A percentile compares a stretch with the other conserved stretches of the same genome.
These are phyloP conservation scores for Cyclotella choctawhatcheeana DNA, from an alignment of 108 stramenopile species.

Conservation along the genomic window DNA sequence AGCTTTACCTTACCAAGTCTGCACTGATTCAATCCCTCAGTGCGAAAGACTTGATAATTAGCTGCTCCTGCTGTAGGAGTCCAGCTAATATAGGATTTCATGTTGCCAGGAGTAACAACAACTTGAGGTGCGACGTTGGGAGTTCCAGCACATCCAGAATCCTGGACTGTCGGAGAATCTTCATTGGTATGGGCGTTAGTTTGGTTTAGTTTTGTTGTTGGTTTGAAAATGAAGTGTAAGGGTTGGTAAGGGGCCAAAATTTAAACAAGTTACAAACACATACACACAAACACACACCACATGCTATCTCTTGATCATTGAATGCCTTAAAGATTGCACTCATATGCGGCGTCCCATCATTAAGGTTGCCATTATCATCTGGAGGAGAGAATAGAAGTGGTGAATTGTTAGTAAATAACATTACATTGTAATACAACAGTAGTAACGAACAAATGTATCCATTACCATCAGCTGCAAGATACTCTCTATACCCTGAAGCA, in stretches of 20 bases:
- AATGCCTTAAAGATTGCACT: conserved; percentile 15
- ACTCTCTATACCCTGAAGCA: conserved; percentile 10
- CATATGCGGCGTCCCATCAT: conserved; percentile 38
- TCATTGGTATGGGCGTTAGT: no score
- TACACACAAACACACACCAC: no score
- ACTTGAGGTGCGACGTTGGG: conserved; percentile 4
- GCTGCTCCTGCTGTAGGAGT: neutral
- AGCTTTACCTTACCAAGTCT: conserved; percentile 22
- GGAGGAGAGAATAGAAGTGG: neutral
- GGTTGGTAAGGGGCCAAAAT: no score
- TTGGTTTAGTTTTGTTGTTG: no score
- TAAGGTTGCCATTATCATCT: conserved; percentile 24
- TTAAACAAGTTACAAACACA: no score
- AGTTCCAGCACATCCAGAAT: conserved; percentile 20
- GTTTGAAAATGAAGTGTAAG: no score
- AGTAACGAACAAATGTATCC: neutral
- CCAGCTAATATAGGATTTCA: conserved; percentile 17
- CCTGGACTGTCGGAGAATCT: neutral
- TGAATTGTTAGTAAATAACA: no score
- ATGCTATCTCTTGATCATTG: conserved; percentile 28
- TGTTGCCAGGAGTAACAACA: conserved; percentile 2
- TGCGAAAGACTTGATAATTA: conserved; percentile 27
- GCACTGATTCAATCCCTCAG: conserved; percentile 27
- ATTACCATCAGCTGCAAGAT: conserved; percentile 3
- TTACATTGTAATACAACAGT: no score